Evolutionary conservation across 192 early-diverging fungal species (phyloP).

Genomic region (Backusella westeae): DNA sequence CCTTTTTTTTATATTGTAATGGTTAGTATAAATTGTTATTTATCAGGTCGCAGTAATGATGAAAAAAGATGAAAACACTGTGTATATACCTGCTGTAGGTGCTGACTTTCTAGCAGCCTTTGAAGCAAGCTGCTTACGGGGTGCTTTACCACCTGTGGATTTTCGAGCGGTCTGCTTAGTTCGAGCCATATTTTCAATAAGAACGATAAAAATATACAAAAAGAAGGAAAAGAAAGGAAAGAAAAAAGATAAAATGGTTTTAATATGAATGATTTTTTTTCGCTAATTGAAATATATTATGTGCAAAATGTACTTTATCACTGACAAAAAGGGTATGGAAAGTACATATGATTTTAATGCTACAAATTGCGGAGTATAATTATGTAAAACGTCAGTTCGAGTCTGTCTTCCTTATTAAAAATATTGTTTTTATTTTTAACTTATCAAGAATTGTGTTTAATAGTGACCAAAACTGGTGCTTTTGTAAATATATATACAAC

Average conservation of each 20-base stretch:
- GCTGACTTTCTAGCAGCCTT: constrained; percentile 97
- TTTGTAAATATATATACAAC: no score
- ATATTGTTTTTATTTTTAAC: no score
- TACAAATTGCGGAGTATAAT: no score
- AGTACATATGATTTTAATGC: not conserved
- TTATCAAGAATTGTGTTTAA: no score
- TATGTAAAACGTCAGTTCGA: no score
- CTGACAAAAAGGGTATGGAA: not conserved
- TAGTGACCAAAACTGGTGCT: no score
- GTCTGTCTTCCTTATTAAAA: no score
- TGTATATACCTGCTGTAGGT: constrained; percentile 59
- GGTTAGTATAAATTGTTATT: not conserved
- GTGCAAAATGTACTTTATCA: not conserved
- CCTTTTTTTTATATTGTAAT: constrained; percentile 27
- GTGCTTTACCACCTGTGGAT: constrained; percentile 97
- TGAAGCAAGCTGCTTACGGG: constrained; percentile 94
- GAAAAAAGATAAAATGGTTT: not conserved
- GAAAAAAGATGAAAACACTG: not conserved
- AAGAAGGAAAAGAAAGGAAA: not conserved
- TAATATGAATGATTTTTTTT: not conserved
- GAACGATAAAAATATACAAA: not conserved
- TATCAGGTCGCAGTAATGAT: not conserved
- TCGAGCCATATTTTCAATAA: constrained; percentile 44
- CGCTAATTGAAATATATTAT: not conserved
- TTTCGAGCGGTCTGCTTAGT: constrained; percentile 97